These are phyloP conservation scores for Annona squamosa DNA, from an alignment of 164 flowering plant genomes.

Conservation along the genomic window DNA sequence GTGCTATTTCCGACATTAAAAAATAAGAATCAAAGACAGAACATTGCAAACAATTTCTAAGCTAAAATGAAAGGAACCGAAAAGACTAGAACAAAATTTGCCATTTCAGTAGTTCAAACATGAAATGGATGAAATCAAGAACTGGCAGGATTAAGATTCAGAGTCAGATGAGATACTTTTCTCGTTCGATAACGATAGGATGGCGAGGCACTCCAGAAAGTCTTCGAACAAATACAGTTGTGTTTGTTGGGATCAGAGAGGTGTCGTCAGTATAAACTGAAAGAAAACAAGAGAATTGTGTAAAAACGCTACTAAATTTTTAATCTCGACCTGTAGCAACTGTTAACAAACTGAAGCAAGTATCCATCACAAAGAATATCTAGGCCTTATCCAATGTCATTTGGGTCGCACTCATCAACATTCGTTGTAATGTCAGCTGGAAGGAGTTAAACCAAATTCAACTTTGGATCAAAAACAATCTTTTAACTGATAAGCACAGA, in stretches of 20 bases:
- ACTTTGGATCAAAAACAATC: neutral
- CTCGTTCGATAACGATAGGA: conserved; percentile 70
- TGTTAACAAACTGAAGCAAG: neutral
- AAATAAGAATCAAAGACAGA: too few species aligned
- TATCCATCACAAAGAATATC: neutral
- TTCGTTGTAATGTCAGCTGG: neutral
- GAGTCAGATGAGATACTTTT: conserved; percentile 55
- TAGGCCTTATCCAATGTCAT: neutral
- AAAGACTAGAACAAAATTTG: neutral
- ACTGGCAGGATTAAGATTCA: neutral
- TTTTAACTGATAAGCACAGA: too few species aligned
- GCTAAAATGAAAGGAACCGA: neutral
- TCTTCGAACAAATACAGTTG: conserved; percentile 82
- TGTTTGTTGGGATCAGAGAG: conserved; percentile 82
- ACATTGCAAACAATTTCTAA: neutral
- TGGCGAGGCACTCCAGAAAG: conserved; percentile 90
- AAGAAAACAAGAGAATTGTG: conserved; percentile 37
- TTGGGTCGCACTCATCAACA: neutral
- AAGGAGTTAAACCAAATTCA: neutral
- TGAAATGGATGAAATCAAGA: neutral
- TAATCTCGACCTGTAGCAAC: neutral
- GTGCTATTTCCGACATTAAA: too few species aligned
- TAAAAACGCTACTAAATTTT: conserved; percentile 24
- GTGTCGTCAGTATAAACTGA: conserved; percentile 95
- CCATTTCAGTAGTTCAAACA: neutral